Base-by-base conservation (phyloP, 176 grass and related monocot genomes). In the Rhynchospora breviuscula region DNA sequence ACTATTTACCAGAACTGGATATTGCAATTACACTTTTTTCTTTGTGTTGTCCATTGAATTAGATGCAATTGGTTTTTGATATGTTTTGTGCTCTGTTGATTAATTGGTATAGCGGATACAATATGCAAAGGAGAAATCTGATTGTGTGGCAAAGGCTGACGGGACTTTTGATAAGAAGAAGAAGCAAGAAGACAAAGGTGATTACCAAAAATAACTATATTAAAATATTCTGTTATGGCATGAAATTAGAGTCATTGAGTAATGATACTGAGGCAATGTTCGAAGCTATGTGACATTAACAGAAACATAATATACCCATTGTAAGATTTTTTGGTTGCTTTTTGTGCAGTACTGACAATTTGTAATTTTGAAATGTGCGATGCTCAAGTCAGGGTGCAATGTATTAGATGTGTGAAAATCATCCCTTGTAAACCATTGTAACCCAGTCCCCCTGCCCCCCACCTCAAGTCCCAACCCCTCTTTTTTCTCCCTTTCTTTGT, bases 151-250 rank as follows among this genome's bases (percentile, higher is more conserved):
- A 81, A 95, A 95, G 72, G 96, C 85, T 45, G 96, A 95, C 83
- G 96, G 96, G 59, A 89, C 96, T 80, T 95, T 80, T 76, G 96
- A 99, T 71, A 99, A 95, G 89, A 99, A 87, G 81, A 99, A 92
- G 88, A 99, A 93, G 71, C 91, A 95, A 88, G 96, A 99, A 81
- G 91, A 99, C 71, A 95, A 99, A 93, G 93, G 96, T 95, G 86
- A 82, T 45, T 17, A 74, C 0, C n/a, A 51, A 56, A 40, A 23
- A 62, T 19, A 18, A 3, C 19, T 44, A 51, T 73, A 23, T 72
- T 5, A 12, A 14, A 51, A n/a, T 51, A 26, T 29, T 19, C 29
- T 76, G 22, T 31, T 54, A 8, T 53, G 22, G 52, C 10, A 46
- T 21, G 72, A 5, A 53, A 54, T 76, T 76, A 21, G 21, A 54